phyloP scores from a whole-genome alignment of 164 flowering plant species.

The Magnolia kwangsiensis region DNA sequence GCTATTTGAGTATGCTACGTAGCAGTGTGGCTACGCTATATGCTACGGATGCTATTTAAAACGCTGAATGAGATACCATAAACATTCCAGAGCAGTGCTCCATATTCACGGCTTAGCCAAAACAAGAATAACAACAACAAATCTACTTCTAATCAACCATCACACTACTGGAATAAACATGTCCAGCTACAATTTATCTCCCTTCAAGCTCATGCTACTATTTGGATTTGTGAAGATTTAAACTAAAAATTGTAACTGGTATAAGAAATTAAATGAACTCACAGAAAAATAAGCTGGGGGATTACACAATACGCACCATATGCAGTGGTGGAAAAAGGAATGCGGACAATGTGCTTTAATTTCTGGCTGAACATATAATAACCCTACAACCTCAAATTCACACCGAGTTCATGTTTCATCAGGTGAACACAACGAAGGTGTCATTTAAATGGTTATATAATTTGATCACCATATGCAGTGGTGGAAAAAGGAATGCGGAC shows the following conservation, averaged over 20 bases:
- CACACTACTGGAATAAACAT: not conserved
- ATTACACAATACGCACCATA: constrained; percentile 54
- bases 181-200: not conserved
- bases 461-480: constrained; percentile 89
- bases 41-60: no score
- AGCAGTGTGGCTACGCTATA: no score
- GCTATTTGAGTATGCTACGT: no score
- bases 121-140: not conserved
- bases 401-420: not conserved
- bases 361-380: constrained; percentile 95
- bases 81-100: not conserved
- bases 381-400: constrained; percentile 55
- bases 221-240: not conserved
- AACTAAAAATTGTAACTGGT: no score
- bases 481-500: constrained; percentile 85
- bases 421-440: constrained; percentile 3
- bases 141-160: not conserved
- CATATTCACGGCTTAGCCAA: not conserved
- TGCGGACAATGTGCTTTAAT: constrained; percentile 84
- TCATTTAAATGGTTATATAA: not conserved
- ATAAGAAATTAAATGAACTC: not conserved
- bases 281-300: not conserved
- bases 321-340: constrained; percentile 80
- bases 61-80: not conserved
- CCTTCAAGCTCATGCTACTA: not conserved